phyloP scores from a whole-genome alignment of 805 yeast genomes.

The Nakazawaea peltata region DNA sequence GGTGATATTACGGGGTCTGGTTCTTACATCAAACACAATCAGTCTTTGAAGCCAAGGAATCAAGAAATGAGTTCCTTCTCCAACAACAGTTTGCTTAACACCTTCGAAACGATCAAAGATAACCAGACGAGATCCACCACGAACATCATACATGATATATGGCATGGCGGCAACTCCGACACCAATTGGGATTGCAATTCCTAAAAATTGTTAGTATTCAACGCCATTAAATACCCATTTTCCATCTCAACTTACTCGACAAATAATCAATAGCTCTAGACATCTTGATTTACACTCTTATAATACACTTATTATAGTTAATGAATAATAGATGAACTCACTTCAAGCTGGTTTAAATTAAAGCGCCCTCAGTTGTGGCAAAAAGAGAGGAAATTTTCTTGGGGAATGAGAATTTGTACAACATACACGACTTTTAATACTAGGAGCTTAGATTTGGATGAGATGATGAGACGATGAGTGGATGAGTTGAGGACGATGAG shows the following conservation, averaged over 20 bases:
- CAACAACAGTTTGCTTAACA: constrained; percentile 79
- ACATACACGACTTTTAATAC: neutral
- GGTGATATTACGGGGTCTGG: constrained; percentile 89
- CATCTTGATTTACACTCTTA: too few species aligned
- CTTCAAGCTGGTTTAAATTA: too few species aligned
- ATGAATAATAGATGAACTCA: too few species aligned
- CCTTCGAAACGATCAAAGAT: constrained; percentile 89
- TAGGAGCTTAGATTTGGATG: too few species aligned
- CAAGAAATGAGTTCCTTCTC: constrained; percentile 95
- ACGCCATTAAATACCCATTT: too few species aligned
- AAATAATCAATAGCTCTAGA: constrained; percentile 8
- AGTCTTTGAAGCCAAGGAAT: constrained; percentile 96
- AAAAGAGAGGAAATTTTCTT: too few species aligned
- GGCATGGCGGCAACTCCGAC: constrained; percentile 64
- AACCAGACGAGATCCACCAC: constrained; percentile 94
- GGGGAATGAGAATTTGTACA: neutral
- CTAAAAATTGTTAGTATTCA: constrained; percentile 3
- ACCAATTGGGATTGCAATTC: constrained; percentile 66
- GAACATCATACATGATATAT: constrained; percentile 85
- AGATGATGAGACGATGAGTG: too few species aligned
- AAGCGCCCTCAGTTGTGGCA: too few species aligned
- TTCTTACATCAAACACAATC: constrained; percentile 83
- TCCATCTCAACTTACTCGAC: constrained; percentile 8
- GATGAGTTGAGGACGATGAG: too few species aligned
- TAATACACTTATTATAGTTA: too few species aligned